A percentile compares a stretch with the other conserved stretches of the same genome.
These are phyloP conservation scores for Fomitiporia mediterranea DNA, from an alignment of 1,284 basidiomycete species.

Conservation along the genomic window DNA sequence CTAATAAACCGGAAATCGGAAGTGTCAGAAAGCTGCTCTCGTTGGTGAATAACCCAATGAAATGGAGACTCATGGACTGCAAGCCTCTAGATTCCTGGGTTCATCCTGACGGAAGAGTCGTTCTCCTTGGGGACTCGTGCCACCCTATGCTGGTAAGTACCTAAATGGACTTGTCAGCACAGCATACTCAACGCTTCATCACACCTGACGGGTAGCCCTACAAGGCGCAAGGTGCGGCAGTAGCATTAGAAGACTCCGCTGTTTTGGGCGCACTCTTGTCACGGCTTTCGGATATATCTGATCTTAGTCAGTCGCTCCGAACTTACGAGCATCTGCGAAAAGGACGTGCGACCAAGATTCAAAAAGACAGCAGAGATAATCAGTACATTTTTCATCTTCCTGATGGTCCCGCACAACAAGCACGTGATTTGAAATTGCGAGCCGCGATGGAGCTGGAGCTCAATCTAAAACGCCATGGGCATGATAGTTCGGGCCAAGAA, in stretches of 20 bases:
- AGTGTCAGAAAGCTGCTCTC: conserved; percentile 46
- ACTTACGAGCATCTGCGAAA: conserved; percentile 52
- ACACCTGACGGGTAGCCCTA: conserved; percentile 59
- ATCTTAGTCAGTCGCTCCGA: conserved; percentile 43
- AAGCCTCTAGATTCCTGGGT: conserved; percentile 45
- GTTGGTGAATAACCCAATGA: conserved; percentile 41
- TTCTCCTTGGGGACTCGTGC: conserved; percentile 51
- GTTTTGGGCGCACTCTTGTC: conserved; percentile 58
- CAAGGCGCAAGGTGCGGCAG: conserved; percentile 62
- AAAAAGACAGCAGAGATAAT: conserved; percentile 44
- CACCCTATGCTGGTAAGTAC: conserved; percentile 60
- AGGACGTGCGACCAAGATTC: conserved; percentile 43
- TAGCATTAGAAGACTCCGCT: conserved; percentile 65
- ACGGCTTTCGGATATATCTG: conserved; percentile 36
- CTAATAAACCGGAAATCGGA: neutral
- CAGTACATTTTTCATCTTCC: conserved; percentile 50
- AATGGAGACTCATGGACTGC: conserved; percentile 50
- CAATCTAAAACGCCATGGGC: neutral
- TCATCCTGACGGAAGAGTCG: conserved; percentile 42
- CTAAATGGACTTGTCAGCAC: neutral
- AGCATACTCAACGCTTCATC: neutral
- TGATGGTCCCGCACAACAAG: conserved; percentile 49
- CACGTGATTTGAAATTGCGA: conserved; percentile 48
- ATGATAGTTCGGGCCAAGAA: conserved; percentile 17
- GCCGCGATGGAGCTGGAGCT: conserved; percentile 41